Conservation (phyloP, 805 yeast species). For the Candida hungchunana region DNA sequence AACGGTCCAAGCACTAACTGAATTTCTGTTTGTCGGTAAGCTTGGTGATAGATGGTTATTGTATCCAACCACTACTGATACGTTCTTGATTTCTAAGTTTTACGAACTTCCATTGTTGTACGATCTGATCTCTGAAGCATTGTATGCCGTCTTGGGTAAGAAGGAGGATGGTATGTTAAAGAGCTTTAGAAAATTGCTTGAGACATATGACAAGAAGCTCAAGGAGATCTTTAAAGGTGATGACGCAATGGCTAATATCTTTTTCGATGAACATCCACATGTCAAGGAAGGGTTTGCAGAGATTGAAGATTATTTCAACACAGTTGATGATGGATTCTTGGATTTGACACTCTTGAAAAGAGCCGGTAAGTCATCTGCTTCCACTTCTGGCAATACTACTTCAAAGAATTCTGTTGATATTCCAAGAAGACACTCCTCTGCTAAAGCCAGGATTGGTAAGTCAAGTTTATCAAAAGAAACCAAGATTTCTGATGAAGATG, state of each 20-base stretch:
- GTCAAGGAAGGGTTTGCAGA: slow-evolving; percentile 37
- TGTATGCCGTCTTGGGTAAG: slow-evolving; percentile 65
- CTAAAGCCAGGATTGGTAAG: slow-evolving; percentile 17
- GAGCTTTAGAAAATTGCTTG: slow-evolving; percentile 25
- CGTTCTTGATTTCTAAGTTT: slow-evolving; percentile 56
- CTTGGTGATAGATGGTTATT: slow-evolving; percentile 73
- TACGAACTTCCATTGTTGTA: slow-evolving; percentile 68
- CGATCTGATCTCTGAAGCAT: slow-evolving; percentile 62
- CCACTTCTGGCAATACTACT: slow-evolving; percentile 15
- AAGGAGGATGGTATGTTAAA: slow-evolving; percentile 48
- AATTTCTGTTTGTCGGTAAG: slow-evolving; percentile 75
- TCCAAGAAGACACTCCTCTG: slow-evolving; percentile 11
- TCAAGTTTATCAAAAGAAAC: slow-evolving; percentile 24
- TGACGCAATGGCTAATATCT: slow-evolving; percentile 20
- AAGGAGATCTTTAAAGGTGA: slow-evolving; percentile 23
- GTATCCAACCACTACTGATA: slow-evolving; percentile 63
- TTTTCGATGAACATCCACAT: slow-evolving; percentile 26
- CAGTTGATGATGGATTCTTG: slow-evolving; percentile 62
- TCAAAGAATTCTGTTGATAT: slow-evolving; percentile 11
- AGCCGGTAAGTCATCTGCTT: slow-evolving; percentile 29
- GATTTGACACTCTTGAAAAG: slow-evolving; percentile 51
- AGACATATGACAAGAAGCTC: slow-evolving; percentile 24
- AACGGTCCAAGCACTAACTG: slow-evolving; percentile 62
- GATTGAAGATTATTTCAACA: slow-evolving; percentile 51
- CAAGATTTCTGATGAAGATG: slow-evolving; percentile 26